Evolutionary conservation across 345 rosid species (phyloP).

Genomic region (Eucalyptus melliodora): DNA sequence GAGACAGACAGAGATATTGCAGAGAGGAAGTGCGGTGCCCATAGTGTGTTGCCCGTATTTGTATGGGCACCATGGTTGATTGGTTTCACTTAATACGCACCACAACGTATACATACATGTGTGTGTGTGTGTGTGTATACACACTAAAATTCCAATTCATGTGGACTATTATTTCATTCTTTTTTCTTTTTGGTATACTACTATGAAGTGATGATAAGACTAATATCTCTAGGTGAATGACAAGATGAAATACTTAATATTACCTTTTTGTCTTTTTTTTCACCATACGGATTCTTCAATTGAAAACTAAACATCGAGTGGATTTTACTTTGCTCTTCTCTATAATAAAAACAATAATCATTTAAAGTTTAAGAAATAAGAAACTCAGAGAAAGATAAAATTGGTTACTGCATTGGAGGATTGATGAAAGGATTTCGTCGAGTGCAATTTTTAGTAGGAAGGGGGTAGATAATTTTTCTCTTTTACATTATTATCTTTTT

Average conservation of each 20-base stretch:
- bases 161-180: neutral
- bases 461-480: neutral
- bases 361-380: neutral
- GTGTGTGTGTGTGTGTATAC: rapidly evolving
- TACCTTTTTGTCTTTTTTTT: neutral
- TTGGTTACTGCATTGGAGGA: rapidly evolving
- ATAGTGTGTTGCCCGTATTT: neutral
- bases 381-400: neutral
- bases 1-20: neutral
- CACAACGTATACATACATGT: rapidly evolving
- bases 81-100: neutral
- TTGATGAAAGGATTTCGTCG: neutral
- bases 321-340: neutral
- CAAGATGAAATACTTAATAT: neutral
- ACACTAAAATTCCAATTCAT: too few species aligned
- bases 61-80: neutral
- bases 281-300: neutral
- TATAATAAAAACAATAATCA: neutral
- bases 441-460: neutral
- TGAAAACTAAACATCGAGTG: neutral
- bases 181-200: neutral
- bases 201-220: neutral
- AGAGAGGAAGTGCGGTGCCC: too few species aligned
- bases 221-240: neutral
- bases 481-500: neutral